Evolutionary conservation across 2,329 filamentous ascomycete genomes (phyloP).

Genomic region (Thielaviopsis musarum): DNA sequence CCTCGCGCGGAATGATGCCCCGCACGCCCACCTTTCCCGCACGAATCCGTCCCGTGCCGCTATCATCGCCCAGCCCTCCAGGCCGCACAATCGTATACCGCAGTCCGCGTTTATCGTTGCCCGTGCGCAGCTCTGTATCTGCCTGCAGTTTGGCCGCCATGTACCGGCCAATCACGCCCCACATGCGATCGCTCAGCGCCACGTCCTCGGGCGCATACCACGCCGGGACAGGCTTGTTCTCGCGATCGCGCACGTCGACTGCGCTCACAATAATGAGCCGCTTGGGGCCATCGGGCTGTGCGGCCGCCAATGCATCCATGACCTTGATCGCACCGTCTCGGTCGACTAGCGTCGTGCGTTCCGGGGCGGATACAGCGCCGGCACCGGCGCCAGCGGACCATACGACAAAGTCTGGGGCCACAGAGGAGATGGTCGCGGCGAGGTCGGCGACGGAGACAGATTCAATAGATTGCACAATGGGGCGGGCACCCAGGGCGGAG

Average conservation of each 20-base stretch:
- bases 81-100: conserved; percentile 30
- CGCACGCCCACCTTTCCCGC: conserved; percentile 26
- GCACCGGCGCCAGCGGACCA: conserved; percentile 19
- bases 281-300: conserved; percentile 20
- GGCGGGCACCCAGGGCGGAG: conserved; percentile 23
- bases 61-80: conserved; percentile 23
- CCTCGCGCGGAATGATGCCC: conserved; percentile 23
- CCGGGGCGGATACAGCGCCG: conserved; percentile 17
- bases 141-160: conserved; percentile 26
- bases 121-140: conserved; percentile 22
- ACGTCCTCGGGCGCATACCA: conserved; percentile 27
- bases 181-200: conserved; percentile 21
- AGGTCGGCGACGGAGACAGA: conserved; percentile 22
- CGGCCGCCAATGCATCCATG: conserved; percentile 27
- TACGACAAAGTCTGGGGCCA: conserved; percentile 19
- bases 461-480: conserved; percentile 27
- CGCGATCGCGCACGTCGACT: conserved; percentile 26
- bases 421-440: conserved; percentile 20
- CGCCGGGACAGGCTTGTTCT: conserved; percentile 20
- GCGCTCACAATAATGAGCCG: conserved; percentile 30
- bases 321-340: conserved; percentile 26
- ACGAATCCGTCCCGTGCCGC: conserved; percentile 21
- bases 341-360: conserved; percentile 27
- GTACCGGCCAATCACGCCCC: conserved; percentile 23
- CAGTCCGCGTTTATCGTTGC: conserved; percentile 22